Evolutionary conservation across 106 monocot species (phyloP), one percentile per base, ranked within the genome.

Genomic region (Apostasia ramifera): DNA sequence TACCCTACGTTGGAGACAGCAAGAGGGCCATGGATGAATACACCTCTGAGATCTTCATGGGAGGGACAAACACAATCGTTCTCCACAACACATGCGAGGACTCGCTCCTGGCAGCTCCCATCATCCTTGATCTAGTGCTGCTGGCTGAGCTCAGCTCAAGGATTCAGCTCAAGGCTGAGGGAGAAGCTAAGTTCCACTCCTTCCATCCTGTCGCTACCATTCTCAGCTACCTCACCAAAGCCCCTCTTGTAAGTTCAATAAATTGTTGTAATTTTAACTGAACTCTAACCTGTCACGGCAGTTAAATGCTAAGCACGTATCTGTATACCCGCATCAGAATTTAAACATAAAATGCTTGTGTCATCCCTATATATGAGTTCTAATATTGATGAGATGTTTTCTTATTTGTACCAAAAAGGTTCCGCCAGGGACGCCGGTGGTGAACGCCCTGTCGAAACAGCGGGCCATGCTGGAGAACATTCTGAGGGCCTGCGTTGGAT

Each of bases 391-490:
- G 6, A 43, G 62, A 5, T 62, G 65, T 3, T 48, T 48, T n/a
- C 7, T 50, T 8, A 8, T 37, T 15, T 65, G 65, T 37, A 47
- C 26, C 2, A 37, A 65, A 81, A 76, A 97, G 97, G 97, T 97
- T 13, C 97, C 97, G 40, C 97, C 97, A 42, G 97, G 92, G 47
- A 92, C 97, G 47, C 97, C 97, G 12, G 97, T 97, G 68, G 97
- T 97, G 79, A 97, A 97, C 70, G 97, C 97, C 1, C 80, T 97
- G 15, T 74, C 89, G 5, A 97, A 97, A 71, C 97, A 97, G 82
- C 89, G 92, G 79, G 97, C 97, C 1, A 97, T 97, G 97, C 77
- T 97, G 65, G 97, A 97, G 89, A 97, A 97, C 89, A 97, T 97
- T 55, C 62, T 97, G 66, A 92, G 97, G 76, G 97, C 97, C 40